Conservation (phyloP, 148 eudicot genomes). For the Arbutus unedo region DNA sequence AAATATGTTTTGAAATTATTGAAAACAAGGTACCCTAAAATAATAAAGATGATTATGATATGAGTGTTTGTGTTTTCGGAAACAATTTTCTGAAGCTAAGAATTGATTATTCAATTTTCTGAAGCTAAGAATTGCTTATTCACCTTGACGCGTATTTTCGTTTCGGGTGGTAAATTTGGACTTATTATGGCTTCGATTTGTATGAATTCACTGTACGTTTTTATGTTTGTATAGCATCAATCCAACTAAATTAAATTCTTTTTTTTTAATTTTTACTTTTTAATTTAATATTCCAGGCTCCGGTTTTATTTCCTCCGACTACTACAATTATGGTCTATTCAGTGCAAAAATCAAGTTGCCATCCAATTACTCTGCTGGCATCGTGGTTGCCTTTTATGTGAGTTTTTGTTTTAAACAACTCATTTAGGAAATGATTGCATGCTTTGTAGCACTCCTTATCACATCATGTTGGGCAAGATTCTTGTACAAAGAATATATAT, state of each 20-base stretch:
- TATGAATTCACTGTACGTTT: not conserved
- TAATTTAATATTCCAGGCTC: slow-evolving; percentile 42
- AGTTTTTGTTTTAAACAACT: slow-evolving; percentile 16
- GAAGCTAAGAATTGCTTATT: too few relatives aligned
- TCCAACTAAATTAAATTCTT: not conserved
- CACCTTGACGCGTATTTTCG: not conserved
- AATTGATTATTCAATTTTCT: not conserved
- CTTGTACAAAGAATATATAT: too few relatives aligned
- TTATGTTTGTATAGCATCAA: not conserved
- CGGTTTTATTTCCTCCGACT: slow-evolving; percentile 78
- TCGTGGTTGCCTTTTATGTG: slow-evolving; percentile 86
- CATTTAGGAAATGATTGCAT: too few relatives aligned
- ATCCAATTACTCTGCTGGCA: slow-evolving; percentile 66
- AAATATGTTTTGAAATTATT: not conserved
- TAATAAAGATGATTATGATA: not conserved
- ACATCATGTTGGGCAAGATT: too few relatives aligned
- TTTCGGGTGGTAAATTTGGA: not conserved
- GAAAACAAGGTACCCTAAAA: not conserved
- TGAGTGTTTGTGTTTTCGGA: not conserved
- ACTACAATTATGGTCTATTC: slow-evolving; percentile 79
- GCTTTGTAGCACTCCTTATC: too few relatives aligned
- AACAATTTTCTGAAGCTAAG: not conserved
- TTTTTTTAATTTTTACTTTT: not conserved
- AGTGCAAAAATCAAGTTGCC: slow-evolving; percentile 81
- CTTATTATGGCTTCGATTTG: not conserved